Conservation (phyloP, 2,329 filamentous ascomycete species). For the Colletotrichum tropicicola region DNA sequence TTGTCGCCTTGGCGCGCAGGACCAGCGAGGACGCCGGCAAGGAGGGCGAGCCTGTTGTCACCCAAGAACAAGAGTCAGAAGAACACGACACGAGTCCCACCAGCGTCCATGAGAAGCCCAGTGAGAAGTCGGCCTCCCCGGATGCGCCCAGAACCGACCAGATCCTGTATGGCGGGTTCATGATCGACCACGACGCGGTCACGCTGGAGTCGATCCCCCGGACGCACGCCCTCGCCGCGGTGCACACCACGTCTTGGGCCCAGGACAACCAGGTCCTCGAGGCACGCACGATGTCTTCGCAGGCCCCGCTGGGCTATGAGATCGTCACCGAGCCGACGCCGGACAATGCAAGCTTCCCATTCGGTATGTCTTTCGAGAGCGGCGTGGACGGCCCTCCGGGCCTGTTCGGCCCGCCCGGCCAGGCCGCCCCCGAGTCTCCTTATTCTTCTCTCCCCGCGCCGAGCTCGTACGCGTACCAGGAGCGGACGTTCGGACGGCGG, state of each 20-base stretch:
- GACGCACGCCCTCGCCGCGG: neutral
- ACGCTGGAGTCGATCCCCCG: neutral
- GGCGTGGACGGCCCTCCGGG: neutral
- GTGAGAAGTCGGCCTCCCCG: slow-evolving; percentile 29
- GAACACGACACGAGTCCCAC: slow-evolving; percentile 4
- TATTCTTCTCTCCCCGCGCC: slow-evolving; percentile 52
- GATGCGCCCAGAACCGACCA: neutral
- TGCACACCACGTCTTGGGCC: slow-evolving; percentile 11
- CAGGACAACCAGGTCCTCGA: neutral
- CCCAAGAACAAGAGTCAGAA: slow-evolving; percentile 14
- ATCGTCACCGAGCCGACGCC: slow-evolving; percentile 59
- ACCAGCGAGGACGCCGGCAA: slow-evolving; percentile 49
- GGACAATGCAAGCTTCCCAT: slow-evolving; percentile 64
- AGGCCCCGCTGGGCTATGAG: slow-evolving; percentile 45
- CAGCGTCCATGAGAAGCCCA: neutral
- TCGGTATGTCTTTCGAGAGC: slow-evolving; percentile 40
- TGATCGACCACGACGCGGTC: slow-evolving; percentile 33
- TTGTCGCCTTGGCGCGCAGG: slow-evolving; percentile 63
- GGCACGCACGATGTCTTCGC: neutral
- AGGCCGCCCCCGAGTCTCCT: slow-evolving; percentile 30
- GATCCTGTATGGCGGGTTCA: slow-evolving; percentile 37
- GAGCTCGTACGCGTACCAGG: slow-evolving; percentile 67
- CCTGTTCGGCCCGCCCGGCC: neutral
- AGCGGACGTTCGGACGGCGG: slow-evolving; percentile 75
- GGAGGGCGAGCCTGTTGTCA: slow-evolving; percentile 36